Base-by-base conservation (phyloP, 257 asterid species). In the Penstemon eatonii region DNA sequence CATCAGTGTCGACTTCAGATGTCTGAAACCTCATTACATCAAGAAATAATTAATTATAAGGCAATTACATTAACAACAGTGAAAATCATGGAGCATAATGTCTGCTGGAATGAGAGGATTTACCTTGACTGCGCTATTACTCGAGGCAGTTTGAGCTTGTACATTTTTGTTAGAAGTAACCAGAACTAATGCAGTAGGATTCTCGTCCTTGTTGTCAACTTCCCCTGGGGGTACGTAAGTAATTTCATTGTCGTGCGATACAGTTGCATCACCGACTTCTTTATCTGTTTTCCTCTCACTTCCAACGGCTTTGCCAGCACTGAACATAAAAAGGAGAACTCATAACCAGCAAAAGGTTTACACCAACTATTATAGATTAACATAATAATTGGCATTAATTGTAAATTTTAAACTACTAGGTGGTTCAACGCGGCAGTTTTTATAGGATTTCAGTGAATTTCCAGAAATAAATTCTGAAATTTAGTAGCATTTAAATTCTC, bases 101-200 rank as follows among this genome's bases (percentile, higher is more conserved):
- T 47, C 33, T 1, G 33, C 47, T 12, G 68, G 56, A 50, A 61
- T 49, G 12, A 51, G 58, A 79, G 13, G 45, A 62, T 50, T 81
- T 81, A 86, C 94, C 84, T 70, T 69, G 69, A 77, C 86, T 36
- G 67, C 84, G 63, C 78, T 75, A 38, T 72, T 75, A 50, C 80
- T 58, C 15, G 78, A 41, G 69, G 70, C 72, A 19, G 39, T 71
- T 49, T 72, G 75, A 39, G 76, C 75, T 73, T 83, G 81, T 19
- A 70, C 68, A 8, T 38, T 51, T 80, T 76, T 76, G 63, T 69
- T 7, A 18, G 84, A 69, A 38, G 71, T 50, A 46, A 71, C 78
- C 68, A 83, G 82, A 47, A 77, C 82, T 6, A 73, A 39, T 41
- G 73, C 82, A 36, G 74, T 75, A 60, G 69, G 70, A 58, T 77